Evolutionary conservation across 768 basidiomycete species (phyloP).

Genomic region (Aureoboletus auriporus): DNA sequence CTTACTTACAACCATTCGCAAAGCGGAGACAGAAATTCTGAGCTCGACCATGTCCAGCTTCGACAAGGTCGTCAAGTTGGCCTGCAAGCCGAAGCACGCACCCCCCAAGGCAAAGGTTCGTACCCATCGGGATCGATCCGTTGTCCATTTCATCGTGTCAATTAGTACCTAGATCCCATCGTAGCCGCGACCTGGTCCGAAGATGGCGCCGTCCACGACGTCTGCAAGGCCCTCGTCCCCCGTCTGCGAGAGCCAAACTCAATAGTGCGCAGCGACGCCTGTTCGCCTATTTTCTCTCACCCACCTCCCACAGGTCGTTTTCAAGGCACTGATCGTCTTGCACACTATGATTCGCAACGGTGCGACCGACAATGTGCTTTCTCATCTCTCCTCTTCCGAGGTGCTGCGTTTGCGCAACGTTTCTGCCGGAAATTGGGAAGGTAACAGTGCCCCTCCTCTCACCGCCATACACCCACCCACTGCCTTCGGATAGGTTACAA

Average conservation of each 20-base stretch:
- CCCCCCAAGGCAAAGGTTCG: conserved; percentile 92
- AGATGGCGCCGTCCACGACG: conserved; percentile 89
- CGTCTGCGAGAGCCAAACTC: conserved; percentile 89
- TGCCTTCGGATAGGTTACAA: conserved; percentile 58
- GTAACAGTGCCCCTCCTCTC: conserved; percentile 37
- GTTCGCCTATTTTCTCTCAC: neutral
- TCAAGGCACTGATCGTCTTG: conserved; percentile 93
- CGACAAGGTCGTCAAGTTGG: conserved; percentile 92
- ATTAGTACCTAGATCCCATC: conserved; percentile 92
- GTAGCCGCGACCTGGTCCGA: conserved; percentile 96
- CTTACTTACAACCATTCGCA: neutral
- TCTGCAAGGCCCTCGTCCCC: conserved; percentile 82
- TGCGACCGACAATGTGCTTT: conserved; percentile 88
- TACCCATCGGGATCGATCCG: neutral
- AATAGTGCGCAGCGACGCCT: conserved; percentile 52
- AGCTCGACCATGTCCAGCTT: conserved; percentile 59
- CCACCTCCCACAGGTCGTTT: conserved; percentile 65
- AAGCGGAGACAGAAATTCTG: conserved; percentile 17
- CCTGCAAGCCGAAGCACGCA: conserved; percentile 95
- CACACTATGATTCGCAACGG: conserved; percentile 97
- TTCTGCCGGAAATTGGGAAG: conserved; percentile 82
- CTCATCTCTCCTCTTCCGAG: conserved; percentile 77
- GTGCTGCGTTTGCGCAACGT: conserved; percentile 81
- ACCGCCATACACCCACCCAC: neutral
- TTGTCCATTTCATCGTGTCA: neutral